Base-by-base conservation (phyloP, 306 rosid genomes). In the Corylus heterophylla region DNA sequence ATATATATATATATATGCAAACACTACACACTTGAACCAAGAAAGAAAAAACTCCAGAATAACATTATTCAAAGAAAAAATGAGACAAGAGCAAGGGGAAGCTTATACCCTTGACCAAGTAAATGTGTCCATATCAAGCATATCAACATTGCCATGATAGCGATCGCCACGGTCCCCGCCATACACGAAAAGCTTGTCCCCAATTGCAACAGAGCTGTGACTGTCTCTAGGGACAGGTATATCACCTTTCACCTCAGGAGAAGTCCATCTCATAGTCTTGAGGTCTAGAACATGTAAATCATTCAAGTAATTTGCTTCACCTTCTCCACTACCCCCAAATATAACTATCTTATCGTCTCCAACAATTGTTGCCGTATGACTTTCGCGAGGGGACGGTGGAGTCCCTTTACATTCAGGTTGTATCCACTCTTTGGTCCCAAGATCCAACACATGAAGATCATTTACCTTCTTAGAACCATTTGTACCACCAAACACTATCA, bases 301-400 rank as follows among this genome's bases (percentile, higher is more conserved):
- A 63, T 95, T 95, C 71, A 95, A 73, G 81, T 93, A 93, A 79
- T 92, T 92, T 25, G 87, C 91, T 29, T 93, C 92, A 17, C 98
- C 98, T 85, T 93, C 98, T 54, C 99, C 99, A 83, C 98, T 93
- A 31, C 99, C 99, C 68, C 99, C 99, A 75, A 95, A 95, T 20
- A 95, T 75, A 67, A 91, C 96, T 61, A 95, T 37, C 73, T 86
- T 90, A 54, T 91, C 93, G 4, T 84, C 85, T 16, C 92, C 88
- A 69, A 95, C 83, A 7, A 93, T 92, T 2, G 97, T 95, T 56
- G 94, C 96, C 20, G 91, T 85, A 80, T 95, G 99, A 63, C 99
- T 95, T 81, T 95, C 99, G 5, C 99, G 87, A 12, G 99, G 97
- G 13, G 94, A 85, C 63, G 99, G 99, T 22, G 94, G 89, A 52